Base-by-base conservation (phyloP, 2,329 filamentous ascomycete species). In the Parastagonospora avenae region DNA sequence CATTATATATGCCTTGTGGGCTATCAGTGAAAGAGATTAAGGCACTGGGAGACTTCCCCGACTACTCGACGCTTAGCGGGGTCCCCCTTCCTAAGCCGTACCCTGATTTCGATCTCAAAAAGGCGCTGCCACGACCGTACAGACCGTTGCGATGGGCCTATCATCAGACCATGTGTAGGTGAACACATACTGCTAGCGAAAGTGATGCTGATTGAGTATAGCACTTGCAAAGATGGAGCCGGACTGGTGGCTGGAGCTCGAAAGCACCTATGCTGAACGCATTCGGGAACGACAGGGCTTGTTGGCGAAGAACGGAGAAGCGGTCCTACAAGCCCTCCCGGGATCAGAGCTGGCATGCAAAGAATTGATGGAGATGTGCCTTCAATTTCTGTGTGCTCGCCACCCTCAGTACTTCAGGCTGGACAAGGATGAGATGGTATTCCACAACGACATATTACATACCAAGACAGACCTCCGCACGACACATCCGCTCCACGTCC, bases 221-320 rank as follows among this genome's bases (percentile, higher is more conserved):
- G 90, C 90, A 2, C 77, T 93, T 8, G 86, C 83, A 37, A 95
- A 91, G 61, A 76, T 94, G 71, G 89, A 96, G 55, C 77, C 85
- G 0, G 87, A 95, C 67, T 96, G 88, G 84, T 96, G 91, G 91
- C 78, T 96, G n/a, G 91, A 96, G 73, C 80, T 96, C 2, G 90
- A 94, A 60, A 86, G 79, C 42, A 89, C 84, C 2, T 96, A 96
- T 68, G 76, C 74, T 39, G 64, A 79, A 1, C 84, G 88, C 16
- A 86, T 96, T 57, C 79, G 80, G 4, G 85, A 92, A 67, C 87
- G 91, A 14, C 82, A 85, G 64, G 76, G 74, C 0, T 79, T 95
- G 0, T 88, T 86, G 64, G 76, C 75, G 9, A 76, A 86, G 50
- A 79, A 93, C 57, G 85, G 88, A 2, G 78, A 79, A 8, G 74